A percentile compares a stretch with the other conserved stretches of the same genome.
These are phyloP conservation scores for Corynespora cassiicola DNA, from an alignment of 2,329 filamentous ascomycete genomes.

Conservation along the genomic window DNA sequence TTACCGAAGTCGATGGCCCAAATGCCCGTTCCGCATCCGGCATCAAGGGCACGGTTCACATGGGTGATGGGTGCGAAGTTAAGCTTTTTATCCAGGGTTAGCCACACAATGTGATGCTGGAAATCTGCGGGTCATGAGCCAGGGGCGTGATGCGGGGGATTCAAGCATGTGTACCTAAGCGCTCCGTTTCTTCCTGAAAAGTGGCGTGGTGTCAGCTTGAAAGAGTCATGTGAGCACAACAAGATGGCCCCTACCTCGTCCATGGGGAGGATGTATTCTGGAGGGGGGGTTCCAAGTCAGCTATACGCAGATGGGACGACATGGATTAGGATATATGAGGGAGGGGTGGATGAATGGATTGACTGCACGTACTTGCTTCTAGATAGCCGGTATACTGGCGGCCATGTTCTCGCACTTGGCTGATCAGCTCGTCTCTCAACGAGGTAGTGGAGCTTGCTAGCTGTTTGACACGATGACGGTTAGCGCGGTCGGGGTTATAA, in stretches of 20 bases:
- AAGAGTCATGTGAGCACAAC: neutral
- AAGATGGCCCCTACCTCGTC: conserved; percentile 27
- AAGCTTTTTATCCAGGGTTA: conserved; percentile 44
- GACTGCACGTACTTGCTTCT: conserved; percentile 12
- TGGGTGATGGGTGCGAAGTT: conserved; percentile 44
- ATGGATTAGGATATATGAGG: too few relatives aligned
- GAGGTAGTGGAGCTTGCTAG: conserved; percentile 16
- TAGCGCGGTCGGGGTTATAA: neutral
- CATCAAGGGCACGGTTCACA: conserved; percentile 41
- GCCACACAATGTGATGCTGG: conserved; percentile 45
- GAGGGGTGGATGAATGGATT: neutral
- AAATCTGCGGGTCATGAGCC: conserved; percentile 17
- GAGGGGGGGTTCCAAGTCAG: too few relatives aligned
- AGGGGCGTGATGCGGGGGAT: neutral
- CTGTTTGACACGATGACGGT: conserved; percentile 1
- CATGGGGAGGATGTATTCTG: conserved; percentile 24
- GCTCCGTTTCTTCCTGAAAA: conserved; percentile 17
- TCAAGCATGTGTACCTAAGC: conserved; percentile 14
- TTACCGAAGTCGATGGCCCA: conserved; percentile 49
- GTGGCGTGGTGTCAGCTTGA: neutral
- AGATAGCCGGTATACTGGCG: conserved; percentile 17
- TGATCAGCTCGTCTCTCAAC: conserved; percentile 16
- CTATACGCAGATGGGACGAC: too few relatives aligned
- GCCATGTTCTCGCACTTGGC: conserved; percentile 15
- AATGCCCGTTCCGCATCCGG: conserved; percentile 47